A percentile compares a stretch with the other conserved stretches of the same genome.
Conservation (phyloP, 345 rosid genomes). For the Ceriops decandra region DNA sequence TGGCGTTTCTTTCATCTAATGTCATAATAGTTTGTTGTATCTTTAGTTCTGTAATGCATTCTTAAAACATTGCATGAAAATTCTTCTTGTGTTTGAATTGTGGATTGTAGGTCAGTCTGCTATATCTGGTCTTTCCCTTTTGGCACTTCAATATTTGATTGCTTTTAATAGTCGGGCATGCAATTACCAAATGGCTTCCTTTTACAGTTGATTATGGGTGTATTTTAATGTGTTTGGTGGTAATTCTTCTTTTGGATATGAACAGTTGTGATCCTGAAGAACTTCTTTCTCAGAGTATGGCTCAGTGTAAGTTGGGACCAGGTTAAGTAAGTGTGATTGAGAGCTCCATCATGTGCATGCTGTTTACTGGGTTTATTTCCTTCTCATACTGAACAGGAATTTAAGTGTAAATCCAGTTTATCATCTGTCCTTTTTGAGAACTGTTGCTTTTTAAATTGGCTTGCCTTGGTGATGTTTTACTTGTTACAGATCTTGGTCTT, state of each 20-base stretch:
- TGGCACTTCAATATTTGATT: neutral
- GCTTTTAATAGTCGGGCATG: neutral
- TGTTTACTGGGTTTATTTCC: too few relatives aligned
- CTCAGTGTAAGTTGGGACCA: neutral
- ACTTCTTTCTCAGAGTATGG: neutral
- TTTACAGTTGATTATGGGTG: neutral
- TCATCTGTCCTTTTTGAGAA: too few relatives aligned
- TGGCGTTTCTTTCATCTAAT: slow-evolving; percentile 8
- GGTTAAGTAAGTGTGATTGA: neutral
- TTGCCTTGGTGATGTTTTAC: too few relatives aligned
- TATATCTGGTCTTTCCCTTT: neutral
- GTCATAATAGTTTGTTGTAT: neutral
- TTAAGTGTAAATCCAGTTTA: too few relatives aligned
- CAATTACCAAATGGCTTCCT: neutral
- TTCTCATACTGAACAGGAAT: too few relatives aligned
- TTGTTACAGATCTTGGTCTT: too few relatives aligned
- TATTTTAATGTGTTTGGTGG: slow-evolving; percentile 6
- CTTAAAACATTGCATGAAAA: neutral
- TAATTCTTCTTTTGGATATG: neutral
- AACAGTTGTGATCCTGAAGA: slow-evolving; percentile 11
- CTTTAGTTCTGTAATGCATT: neutral
- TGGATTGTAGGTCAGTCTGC: neutral
- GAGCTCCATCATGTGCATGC: too few relatives aligned
- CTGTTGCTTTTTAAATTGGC: too few relatives aligned
- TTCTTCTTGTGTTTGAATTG: neutral